These are phyloP conservation scores for Panicum virgatum DNA, from an alignment of 202 grass and related monocot genomes.

Conservation along the genomic window DNA sequence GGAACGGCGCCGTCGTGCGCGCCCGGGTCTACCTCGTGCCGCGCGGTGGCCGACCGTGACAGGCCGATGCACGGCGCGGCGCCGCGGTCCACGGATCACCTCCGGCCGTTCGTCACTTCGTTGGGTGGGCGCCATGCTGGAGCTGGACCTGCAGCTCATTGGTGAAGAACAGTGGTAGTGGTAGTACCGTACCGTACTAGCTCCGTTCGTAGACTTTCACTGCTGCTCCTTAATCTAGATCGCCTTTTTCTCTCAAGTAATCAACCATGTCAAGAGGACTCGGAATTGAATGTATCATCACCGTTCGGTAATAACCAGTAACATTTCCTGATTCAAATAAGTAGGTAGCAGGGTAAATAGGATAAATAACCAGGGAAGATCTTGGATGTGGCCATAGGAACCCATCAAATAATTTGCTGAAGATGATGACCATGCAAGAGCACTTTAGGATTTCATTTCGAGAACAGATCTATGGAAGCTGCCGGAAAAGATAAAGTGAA, in stretches of 20 bases:
- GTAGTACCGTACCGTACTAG: not conserved
- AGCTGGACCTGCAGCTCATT: slow-evolving; percentile 25
- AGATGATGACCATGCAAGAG: slow-evolving; percentile 13
- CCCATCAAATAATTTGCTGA: not conserved
- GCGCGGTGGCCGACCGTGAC: slow-evolving; percentile 50
- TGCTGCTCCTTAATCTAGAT: not conserved
- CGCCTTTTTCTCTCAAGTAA: slow-evolving; percentile 2
- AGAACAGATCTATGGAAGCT: slow-evolving; percentile 24
- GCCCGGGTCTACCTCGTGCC: slow-evolving; percentile 85
- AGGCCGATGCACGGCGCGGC: not conserved
- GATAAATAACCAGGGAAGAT: too few species aligned
- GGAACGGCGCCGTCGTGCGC: slow-evolving; percentile 67
- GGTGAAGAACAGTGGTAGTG: not conserved
- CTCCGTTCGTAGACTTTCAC: slow-evolving; percentile 4
- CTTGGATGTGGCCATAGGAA: not conserved
- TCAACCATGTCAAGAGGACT: slow-evolving; percentile 1
- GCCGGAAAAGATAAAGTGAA: not conserved
- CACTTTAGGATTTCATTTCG: slow-evolving; percentile 4
- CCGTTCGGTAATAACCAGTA: not conserved
- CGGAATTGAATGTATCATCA: slow-evolving; percentile 28
- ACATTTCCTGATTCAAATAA: not conserved
- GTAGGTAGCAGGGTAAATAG: not conserved
- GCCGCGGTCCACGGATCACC: slow-evolving; percentile 4
- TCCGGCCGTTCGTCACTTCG: not conserved
- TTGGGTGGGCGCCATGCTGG: not conserved